Conservation (phyloP, 2,329 filamentous ascomycete species). For the Verticillium nonalfalfae region DNA sequence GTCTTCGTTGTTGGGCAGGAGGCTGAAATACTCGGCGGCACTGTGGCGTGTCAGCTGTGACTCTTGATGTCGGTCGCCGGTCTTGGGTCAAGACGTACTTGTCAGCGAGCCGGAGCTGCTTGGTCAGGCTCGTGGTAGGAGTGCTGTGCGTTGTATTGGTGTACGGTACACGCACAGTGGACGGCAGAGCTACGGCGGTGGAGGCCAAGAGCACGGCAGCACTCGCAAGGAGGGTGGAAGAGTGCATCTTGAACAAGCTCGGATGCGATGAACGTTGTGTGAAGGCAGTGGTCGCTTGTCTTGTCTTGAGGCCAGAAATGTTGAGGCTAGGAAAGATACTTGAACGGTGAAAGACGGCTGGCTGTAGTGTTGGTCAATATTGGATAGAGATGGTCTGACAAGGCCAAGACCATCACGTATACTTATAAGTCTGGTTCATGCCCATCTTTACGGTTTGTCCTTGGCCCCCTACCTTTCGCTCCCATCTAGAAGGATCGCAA, state of each 20-base stretch:
- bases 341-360: neutral
- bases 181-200: slow-evolving; percentile 18
- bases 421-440: neutral
- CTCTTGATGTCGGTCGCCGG: no score
- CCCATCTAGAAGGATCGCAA: neutral
- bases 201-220: slow-evolving; percentile 33
- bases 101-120: slow-evolving; percentile 31
- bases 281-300: neutral
- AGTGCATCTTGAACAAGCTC: slow-evolving; percentile 22
- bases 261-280: neutral
- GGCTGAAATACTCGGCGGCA: slow-evolving; percentile 33
- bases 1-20: slow-evolving; percentile 34
- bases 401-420: neutral
- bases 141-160: slow-evolving; percentile 6
- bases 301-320: neutral
- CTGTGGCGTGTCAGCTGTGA: slow-evolving; percentile 17
- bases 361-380: neutral
- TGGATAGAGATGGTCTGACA: neutral
- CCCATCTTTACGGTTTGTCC: neutral
- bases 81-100: slow-evolving; percentile 17
- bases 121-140: slow-evolving; percentile 6
- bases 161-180: neutral
- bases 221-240: slow-evolving; percentile 24
- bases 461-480: neutral
- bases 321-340: no score